These are phyloP conservation scores for Zygotorulaspora chibaensis DNA, from an alignment of 805 yeast genomes.

Conservation along the genomic window DNA sequence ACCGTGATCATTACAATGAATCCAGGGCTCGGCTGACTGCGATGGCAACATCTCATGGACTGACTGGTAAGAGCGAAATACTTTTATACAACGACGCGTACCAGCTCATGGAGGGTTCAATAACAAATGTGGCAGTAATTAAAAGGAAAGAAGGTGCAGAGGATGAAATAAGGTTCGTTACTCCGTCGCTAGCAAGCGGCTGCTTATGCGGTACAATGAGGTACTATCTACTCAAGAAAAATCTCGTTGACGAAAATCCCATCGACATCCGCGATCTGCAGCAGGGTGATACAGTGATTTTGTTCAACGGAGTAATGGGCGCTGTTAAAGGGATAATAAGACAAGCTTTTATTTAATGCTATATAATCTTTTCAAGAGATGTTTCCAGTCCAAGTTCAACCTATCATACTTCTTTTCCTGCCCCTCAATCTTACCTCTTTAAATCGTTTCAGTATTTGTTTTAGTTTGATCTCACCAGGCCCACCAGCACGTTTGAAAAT, in stretches of 20 bases:
- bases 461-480: slow-evolving; percentile 38
- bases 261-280: slow-evolving; percentile 40
- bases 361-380: slow-evolving; percentile 1
- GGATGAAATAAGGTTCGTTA: slow-evolving; percentile 50
- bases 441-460: slow-evolving; percentile 59
- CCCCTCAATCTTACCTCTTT: slow-evolving; percentile 89
- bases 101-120: slow-evolving; percentile 74
- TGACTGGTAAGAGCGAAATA: slow-evolving; percentile 53
- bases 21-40: slow-evolving; percentile 52
- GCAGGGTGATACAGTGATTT: slow-evolving; percentile 63
- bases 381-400: slow-evolving; percentile 36
- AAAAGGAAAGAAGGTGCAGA: slow-evolving; percentile 31
- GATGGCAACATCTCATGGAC: slow-evolving; percentile 29
- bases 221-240: slow-evolving; percentile 53
- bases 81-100: slow-evolving; percentile 58
- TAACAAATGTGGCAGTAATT: slow-evolving; percentile 69
- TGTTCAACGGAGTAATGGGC: slow-evolving; percentile 84
- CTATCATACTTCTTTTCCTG: slow-evolving; percentile 91
- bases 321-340: slow-evolving; percentile 55
- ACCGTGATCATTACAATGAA: slow-evolving; percentile 55
- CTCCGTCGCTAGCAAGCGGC: slow-evolving; percentile 76
- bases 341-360: slow-evolving; percentile 6
- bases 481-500: slow-evolving; percentile 35
- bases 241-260: slow-evolving; percentile 51
- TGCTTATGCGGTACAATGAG: slow-evolving; percentile 84